Evolutionary conservation across 164 flowering plant species (phyloP), one percentile per base, ranked within the genome.

Genomic region (Annona squamosa): DNA sequence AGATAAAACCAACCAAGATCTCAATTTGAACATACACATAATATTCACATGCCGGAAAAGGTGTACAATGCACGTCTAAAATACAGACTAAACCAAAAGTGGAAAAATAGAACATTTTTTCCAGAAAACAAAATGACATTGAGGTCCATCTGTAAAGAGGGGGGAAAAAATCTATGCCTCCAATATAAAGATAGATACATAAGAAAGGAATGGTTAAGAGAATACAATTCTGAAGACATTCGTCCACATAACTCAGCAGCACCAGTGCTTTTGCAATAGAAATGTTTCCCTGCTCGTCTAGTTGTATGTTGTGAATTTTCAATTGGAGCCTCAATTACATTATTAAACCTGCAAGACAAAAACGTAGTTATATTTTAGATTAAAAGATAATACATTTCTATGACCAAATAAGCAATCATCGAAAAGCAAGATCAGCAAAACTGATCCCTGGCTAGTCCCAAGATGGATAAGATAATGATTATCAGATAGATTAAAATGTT

Each of bases 161-260:
- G n/a, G n/a, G n/a, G n/a, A n/a, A 59, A 17, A 2, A 7, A n/a
- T 37, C 44, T 43, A 57, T 13, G 9, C 17, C 46, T 26, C 65
- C 16, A 47, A 46, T 42, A 5, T 13, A 7, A 59, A 67, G 3
- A 66, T 41, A 44, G 43, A 5, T 0, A 52, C 7, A 47, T 26
- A 71, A 65, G 56, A 18, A 46, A 59, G 63, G 17, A 19, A 68
- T 57, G 56, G 74, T 70, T 69, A 16, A 76, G 76, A 72, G 73
- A 75, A 57, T 84, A 90, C 92, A 74, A 90, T 87, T 82, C 83
- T 90, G 84, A 90, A 90, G 73, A 90, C 86, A 80, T 90, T 90
- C 63, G 95, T 90, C 95, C 92, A 90, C 95, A 90, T 90, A 71
- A 81, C 70, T 72, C 59, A 45, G 46, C 47, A 63, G 68, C 63